Percentiles rank a stretch among this genome's conserved stretches.
phyloP scores from a whole-genome alignment of 768 basidiomycete species.

The Gymnopilus junonius region DNA sequence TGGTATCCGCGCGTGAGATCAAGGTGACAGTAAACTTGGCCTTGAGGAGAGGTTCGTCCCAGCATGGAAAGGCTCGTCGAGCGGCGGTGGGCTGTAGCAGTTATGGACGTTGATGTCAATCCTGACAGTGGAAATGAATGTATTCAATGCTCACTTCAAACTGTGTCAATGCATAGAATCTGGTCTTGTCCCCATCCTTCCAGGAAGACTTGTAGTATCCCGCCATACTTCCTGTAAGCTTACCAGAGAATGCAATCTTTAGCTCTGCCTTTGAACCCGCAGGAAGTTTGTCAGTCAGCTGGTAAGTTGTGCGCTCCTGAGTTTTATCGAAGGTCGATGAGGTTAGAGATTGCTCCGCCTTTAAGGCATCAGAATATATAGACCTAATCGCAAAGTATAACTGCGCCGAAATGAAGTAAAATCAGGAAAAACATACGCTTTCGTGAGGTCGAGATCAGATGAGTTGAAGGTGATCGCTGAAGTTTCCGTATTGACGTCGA shows the following conservation, averaged over 20 bases:
- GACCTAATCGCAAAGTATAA: slow-evolving; percentile 31
- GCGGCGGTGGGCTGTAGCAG: slow-evolving; percentile 77
- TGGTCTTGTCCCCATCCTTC: slow-evolving; percentile 65
- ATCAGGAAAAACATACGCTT: slow-evolving; percentile 40
- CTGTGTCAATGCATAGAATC: slow-evolving; percentile 83
- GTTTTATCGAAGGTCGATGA: slow-evolving; percentile 59
- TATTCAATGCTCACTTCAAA: slow-evolving; percentile 62
- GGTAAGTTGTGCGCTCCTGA: slow-evolving; percentile 67
- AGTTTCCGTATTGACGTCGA: slow-evolving; percentile 67
- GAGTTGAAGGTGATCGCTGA: slow-evolving; percentile 69
- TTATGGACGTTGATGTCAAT: background rate
- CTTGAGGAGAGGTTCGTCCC: slow-evolving; percentile 93
- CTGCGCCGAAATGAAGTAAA: slow-evolving; percentile 30
- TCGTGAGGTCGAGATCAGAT: slow-evolving; percentile 58
- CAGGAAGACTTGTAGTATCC: slow-evolving; percentile 81
- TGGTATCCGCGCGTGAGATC: slow-evolving; percentile 76
- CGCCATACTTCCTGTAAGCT: slow-evolving; percentile 73
- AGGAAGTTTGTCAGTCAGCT: slow-evolving; percentile 61
- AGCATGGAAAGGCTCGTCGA: slow-evolving; percentile 82
- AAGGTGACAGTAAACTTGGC: slow-evolving; percentile 79
- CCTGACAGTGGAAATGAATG: background rate
- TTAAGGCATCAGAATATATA: slow-evolving; percentile 58
- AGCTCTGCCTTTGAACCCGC: slow-evolving; percentile 74
- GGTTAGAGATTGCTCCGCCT: slow-evolving; percentile 48
- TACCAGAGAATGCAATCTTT: slow-evolving; percentile 68